phyloP scores from a whole-genome alignment of 257 asterid genomes.

The Echium plantagineum region DNA sequence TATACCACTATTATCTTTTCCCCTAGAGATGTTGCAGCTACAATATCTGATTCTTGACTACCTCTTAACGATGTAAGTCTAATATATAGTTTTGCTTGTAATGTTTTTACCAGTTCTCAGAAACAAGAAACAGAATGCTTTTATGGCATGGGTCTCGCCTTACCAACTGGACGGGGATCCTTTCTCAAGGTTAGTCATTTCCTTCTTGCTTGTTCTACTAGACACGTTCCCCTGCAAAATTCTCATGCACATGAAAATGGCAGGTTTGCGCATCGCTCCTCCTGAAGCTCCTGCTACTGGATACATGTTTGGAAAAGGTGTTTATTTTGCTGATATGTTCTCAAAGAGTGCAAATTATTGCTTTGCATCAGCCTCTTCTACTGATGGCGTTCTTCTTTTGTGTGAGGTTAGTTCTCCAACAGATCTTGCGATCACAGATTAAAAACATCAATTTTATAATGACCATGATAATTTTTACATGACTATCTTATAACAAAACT shows the following conservation, averaged over 20 bases:
- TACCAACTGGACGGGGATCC: slow-evolving; percentile 89
- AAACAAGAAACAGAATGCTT: slow-evolving; percentile 69
- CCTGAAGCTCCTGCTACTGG: slow-evolving; percentile 95
- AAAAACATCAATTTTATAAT: background rate
- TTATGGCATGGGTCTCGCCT: slow-evolving; percentile 98
- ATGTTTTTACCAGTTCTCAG: slow-evolving; percentile 41
- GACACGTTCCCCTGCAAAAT: slow-evolving; percentile 3
- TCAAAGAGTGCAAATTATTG: slow-evolving; percentile 95
- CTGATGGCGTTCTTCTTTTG: slow-evolving; percentile 66
- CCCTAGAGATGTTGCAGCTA: background rate
- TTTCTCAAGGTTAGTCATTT: slow-evolving; percentile 61
- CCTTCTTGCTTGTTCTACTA: background rate
- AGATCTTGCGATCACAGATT: background rate
- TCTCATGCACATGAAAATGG: slow-evolving; percentile 13
- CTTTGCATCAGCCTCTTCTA: slow-evolving; percentile 29
- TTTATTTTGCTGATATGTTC: slow-evolving; percentile 97
- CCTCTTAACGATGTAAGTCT: background rate
- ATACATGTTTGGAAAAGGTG: slow-evolving; percentile 97
- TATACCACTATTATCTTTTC: background rate
- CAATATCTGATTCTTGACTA: background rate
- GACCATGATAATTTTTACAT: background rate
- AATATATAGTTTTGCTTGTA: slow-evolving; percentile 9
- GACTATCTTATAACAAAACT: background rate
- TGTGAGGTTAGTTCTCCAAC: slow-evolving; percentile 45
- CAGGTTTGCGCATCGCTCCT: slow-evolving; percentile 96